Evolutionary conservation across 306 rosid genomes (phyloP).

Genomic region (Rosa rugosa): DNA sequence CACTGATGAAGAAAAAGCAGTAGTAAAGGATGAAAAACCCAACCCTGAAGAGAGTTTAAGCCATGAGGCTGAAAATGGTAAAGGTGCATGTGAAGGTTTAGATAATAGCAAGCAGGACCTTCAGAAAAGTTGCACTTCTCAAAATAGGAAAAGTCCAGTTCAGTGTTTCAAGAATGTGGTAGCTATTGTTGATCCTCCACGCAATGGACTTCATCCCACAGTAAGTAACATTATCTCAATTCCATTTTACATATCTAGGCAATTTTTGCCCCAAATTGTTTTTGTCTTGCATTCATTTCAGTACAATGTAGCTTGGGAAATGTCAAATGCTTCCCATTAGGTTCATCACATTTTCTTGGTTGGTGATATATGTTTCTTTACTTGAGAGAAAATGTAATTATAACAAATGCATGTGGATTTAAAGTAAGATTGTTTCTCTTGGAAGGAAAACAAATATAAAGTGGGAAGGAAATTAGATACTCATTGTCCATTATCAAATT

Average conservation of each 20-base stretch:
- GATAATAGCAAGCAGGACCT: conserved; percentile 41
- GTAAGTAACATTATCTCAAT: conserved; percentile 51
- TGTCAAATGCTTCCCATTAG: not conserved
- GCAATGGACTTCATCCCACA: conserved; percentile 91
- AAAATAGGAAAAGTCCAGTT: conserved; percentile 39
- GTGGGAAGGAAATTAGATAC: too few species aligned
- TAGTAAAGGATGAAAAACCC: conserved; percentile 11
- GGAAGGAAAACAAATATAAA: too few species aligned
- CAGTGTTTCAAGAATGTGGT: conserved; percentile 72
- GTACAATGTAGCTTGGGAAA: not conserved
- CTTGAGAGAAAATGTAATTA: not conserved
- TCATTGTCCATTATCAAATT: not conserved
- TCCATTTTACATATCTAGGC: not conserved
- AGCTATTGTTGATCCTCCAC: conserved; percentile 98
- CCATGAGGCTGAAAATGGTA: conserved; percentile 47
- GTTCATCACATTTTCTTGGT: not conserved
- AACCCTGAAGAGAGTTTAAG: conserved; percentile 32
- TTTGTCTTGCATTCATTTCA: not conserved
- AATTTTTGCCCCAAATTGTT: not conserved
- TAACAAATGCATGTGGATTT: not conserved
- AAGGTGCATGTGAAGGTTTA: conserved; percentile 34
- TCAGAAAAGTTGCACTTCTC: conserved; percentile 38
- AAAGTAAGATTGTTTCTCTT: not conserved
- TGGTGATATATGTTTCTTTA: not conserved
- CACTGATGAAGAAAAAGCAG: conserved; percentile 30